phyloP scores from a whole-genome alignment of 2,329 filamentous ascomycete genomes.

The Rhinocladiella mackenziei region DNA sequence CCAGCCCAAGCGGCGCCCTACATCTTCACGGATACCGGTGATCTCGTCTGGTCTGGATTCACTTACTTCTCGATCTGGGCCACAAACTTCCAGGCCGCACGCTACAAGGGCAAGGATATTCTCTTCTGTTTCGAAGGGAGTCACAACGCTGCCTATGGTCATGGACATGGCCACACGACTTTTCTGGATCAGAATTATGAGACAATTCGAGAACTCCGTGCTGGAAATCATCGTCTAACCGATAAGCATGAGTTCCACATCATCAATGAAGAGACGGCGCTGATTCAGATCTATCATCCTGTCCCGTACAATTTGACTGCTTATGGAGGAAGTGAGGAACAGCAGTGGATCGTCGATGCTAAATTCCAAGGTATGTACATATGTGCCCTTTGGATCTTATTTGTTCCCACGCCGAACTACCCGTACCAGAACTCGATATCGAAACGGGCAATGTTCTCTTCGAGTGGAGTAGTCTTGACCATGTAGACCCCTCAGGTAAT shows the following conservation, averaged over 20 bases:
- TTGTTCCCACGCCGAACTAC: too few relatives aligned
- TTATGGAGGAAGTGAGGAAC: constrained; percentile 36
- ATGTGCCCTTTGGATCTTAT: too few relatives aligned
- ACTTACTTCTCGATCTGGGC: constrained; percentile 21
- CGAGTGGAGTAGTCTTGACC: constrained; percentile 47
- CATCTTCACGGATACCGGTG: constrained; percentile 17
- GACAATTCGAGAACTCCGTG: constrained; percentile 51
- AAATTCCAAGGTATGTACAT: constrained; percentile 39
- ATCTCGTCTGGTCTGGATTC: constrained; percentile 20
- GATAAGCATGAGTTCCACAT: constrained; percentile 55
- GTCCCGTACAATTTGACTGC: constrained; percentile 39
- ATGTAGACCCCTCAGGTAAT: constrained; percentile 32
- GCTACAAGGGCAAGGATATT: constrained; percentile 14
- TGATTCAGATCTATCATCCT: constrained; percentile 29
- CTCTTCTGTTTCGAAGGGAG: constrained; percentile 19
- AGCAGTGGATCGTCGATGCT: constrained; percentile 40
- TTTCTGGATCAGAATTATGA: constrained; percentile 55
- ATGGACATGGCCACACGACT: constrained; percentile 53
- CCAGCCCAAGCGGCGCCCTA: constrained; percentile 15
- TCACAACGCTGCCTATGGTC: constrained; percentile 28
- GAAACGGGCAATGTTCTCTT: constrained; percentile 43
- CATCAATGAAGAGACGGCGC: constrained; percentile 41
- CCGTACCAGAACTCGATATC: constrained; percentile 40
- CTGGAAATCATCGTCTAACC: constrained; percentile 44
- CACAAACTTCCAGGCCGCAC: constrained; percentile 13